Conservation (phyloP, 805 yeast species). For the Wickerhamiella brachini region DNA sequence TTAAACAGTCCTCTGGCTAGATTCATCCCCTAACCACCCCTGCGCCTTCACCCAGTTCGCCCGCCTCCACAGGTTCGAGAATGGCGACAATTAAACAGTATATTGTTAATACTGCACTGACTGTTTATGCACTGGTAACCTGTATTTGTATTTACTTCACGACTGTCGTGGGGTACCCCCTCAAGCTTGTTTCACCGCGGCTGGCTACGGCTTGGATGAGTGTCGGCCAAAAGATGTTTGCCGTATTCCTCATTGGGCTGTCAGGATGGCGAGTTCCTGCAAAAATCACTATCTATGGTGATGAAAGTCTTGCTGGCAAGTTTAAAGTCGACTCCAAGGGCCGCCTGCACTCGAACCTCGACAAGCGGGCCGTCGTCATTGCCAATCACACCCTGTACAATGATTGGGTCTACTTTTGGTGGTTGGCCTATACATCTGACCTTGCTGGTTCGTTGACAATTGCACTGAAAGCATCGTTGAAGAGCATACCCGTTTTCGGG, state of each 20-base stretch:
- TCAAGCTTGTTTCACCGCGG: constrained; percentile 4
- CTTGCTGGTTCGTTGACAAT: constrained; percentile 54
- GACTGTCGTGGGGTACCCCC: constrained; percentile 11
- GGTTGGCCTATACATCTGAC: constrained; percentile 55
- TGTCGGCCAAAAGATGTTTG: constrained; percentile 12
- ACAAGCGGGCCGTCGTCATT: constrained; percentile 47
- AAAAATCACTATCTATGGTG: constrained; percentile 8
- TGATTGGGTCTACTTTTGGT: constrained; percentile 92
- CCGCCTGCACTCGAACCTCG: constrained; percentile 20
- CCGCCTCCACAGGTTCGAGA: too few relatives aligned
- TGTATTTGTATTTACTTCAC: constrained; percentile 6
- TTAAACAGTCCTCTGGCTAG: too few relatives aligned
- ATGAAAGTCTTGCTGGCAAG: not conserved
- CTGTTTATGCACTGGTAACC: not conserved
- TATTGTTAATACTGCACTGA: not conserved
- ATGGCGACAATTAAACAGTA: not conserved
- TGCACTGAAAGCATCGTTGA: constrained; percentile 62
- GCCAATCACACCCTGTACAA: constrained; percentile 91
- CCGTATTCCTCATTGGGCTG: constrained; percentile 5
- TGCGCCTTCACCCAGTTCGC: too few relatives aligned
- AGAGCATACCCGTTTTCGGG: constrained; percentile 61
- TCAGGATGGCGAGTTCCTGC: constrained; percentile 10
- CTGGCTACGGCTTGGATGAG: constrained; percentile 15
- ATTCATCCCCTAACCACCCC: too few relatives aligned
- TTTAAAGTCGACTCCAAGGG: constrained; percentile 5